phyloP scores from a whole-genome alignment of 371 early-diverging fungal species.

The Massospora cicadina region DNA sequence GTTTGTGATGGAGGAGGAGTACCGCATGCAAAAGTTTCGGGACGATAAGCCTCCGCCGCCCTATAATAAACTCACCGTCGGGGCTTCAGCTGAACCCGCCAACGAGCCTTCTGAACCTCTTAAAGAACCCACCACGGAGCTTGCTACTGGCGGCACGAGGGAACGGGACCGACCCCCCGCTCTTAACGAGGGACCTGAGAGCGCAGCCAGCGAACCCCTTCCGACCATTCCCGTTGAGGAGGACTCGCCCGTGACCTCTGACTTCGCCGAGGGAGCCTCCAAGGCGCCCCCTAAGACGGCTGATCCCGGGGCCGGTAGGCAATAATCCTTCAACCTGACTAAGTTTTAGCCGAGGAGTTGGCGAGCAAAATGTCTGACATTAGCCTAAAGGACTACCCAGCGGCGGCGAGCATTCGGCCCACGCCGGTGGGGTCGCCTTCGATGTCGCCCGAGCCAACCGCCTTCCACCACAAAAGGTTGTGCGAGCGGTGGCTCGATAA shows the following conservation, averaged over 20 bases:
- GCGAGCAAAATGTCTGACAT: background rate
- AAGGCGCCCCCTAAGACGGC: too few relatives aligned
- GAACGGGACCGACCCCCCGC: too few relatives aligned
- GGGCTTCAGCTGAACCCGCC: background rate
- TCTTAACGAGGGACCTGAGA: slow-evolving; percentile 4
- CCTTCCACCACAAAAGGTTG: slow-evolving; percentile 52
- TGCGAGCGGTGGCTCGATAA: slow-evolving; percentile 98
- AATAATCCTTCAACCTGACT: too few relatives aligned
- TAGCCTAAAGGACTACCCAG: background rate
- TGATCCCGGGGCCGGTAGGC: too few relatives aligned
- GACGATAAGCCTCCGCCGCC: slow-evolving; percentile 27
- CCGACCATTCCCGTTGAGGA: background rate
- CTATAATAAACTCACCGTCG: slow-evolving; percentile 3
- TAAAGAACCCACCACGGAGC: too few relatives aligned
- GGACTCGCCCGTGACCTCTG: background rate
- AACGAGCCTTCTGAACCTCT: background rate
- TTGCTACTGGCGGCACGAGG: too few relatives aligned
- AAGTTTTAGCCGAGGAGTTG: background rate
- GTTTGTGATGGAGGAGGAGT: slow-evolving; percentile 97
- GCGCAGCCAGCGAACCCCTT: background rate
- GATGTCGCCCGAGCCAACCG: background rate
- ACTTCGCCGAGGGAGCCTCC: background rate
- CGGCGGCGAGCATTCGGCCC: background rate
- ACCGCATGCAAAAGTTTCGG: slow-evolving; percentile 48
- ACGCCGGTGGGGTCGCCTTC: background rate